Evolutionary conservation across 2,329 filamentous ascomycete species (phyloP), one percentile per base, ranked within the genome.

Genomic region (Basipetospora chlamydospora): DNA sequence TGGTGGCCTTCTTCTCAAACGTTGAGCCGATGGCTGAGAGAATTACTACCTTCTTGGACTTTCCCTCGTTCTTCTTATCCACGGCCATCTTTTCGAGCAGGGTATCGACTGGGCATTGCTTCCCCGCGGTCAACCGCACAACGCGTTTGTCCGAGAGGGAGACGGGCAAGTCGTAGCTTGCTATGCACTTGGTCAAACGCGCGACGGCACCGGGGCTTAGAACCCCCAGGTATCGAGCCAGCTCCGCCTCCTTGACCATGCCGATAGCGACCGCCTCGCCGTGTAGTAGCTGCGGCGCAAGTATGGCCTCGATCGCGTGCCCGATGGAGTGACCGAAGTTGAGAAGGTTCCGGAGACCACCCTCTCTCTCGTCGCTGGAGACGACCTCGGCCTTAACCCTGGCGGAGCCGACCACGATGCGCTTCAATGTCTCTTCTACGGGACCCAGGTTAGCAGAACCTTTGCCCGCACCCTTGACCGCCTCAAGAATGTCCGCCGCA

Each of bases 301-400:
- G 67, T 31, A 98, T 86, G 20, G 90, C 90, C 60, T 98, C 90
- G 48, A 88, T 86, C 13, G 90, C 90, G 58, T 98, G 90, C 11
- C 90, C 90, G 46, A 98, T 96, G 1, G 90, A 96, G 55, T 98
- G 90, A 22, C 90, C 90, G 59, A 95, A 96, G 58, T 98, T 98
- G 42, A 98, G 69, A 38, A 98, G 68, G 55, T 98, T 98, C 42
- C 90, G 77, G 40, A 98, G 63, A 10, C 90, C 90, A 17, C 87
- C 87, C 59, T 98, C 90, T 45, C 86, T 77, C 61, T 98, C 90
- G 54, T 98, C 90, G 15, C 79, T 77, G 10, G 88, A 94, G 26
- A 98, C 90, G 12, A 98, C 90, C 47, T 83, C 76, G 6, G 90
- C 90, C 63, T 98, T 98, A 53, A 92, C 83, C 35, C 77, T 73